phyloP scores from a whole-genome alignment of 495 filamentous ascomycete genomes.

The Penicillium taxi region DNA sequence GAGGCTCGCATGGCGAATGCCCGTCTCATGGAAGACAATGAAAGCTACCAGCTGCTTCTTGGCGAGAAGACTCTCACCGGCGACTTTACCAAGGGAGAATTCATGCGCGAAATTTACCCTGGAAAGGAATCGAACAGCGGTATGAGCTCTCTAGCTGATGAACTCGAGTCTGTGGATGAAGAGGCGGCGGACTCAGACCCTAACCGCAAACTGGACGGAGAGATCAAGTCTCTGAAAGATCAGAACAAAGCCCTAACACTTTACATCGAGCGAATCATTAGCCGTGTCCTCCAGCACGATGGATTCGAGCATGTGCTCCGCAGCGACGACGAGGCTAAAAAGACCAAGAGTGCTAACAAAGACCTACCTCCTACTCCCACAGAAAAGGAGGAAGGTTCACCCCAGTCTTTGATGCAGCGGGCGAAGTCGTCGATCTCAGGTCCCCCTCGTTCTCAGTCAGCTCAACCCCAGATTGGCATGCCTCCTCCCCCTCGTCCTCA shows the following conservation, averaged over 20 bases:
- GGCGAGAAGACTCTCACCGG: conserved; percentile 91
- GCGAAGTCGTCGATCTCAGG: conserved; percentile 62
- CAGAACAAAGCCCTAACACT: conserved; percentile 94
- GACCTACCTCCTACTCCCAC: conserved; percentile 76
- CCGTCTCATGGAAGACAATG: conserved; percentile 94
- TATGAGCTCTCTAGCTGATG: conserved; percentile 71
- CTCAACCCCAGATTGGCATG: conserved; percentile 41
- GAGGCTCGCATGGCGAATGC: conserved; percentile 92
- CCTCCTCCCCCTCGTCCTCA: conserved; percentile 35
- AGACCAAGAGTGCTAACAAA: conserved; percentile 40
- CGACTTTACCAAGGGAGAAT: conserved; percentile 80
- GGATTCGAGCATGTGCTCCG: conserved; percentile 83
- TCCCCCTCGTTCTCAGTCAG: conserved; percentile 27
- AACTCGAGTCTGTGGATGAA: conserved; percentile 60
- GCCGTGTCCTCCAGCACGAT: conserved; percentile 84
- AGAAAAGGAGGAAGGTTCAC: conserved; percentile 44
- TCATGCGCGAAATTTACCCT: conserved; percentile 52
- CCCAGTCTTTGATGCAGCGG: conserved; percentile 61
- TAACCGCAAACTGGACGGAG: conserved; percentile 61
- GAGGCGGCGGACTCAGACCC: conserved; percentile 51
- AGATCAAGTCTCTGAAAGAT: conserved; percentile 76
- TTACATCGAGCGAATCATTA: conserved; percentile 98
- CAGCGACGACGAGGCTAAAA: conserved; percentile 51
- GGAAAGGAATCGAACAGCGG: conserved; percentile 32
- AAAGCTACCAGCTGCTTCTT: conserved; percentile 91